A percentile compares a stretch with the other conserved stretches of the same genome.
Evolutionary conservation across 129 eudicot species (phyloP).

Genomic region (Lactuca sativa): DNA sequence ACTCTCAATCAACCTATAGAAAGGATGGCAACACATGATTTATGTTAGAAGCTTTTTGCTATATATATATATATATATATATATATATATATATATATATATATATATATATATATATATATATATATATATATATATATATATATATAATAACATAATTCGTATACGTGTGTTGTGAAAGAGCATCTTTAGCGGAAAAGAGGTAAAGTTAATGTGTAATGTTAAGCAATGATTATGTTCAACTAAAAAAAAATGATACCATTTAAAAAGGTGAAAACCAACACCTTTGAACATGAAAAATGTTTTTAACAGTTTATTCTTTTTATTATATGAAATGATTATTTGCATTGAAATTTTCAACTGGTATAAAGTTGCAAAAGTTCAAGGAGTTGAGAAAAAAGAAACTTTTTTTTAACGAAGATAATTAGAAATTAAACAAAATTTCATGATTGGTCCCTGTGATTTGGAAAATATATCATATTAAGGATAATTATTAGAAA

Average conservation of each 20-base stretch:
- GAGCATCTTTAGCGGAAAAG: constrained; percentile 31
- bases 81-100: too few relatives aligned
- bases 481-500: too few relatives aligned
- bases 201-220: constrained; percentile 52
- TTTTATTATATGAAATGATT: constrained; percentile 19
- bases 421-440: neutral
- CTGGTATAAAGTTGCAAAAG: constrained; percentile 16
- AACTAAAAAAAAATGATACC: constrained; percentile 10
- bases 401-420: neutral
- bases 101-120: too few relatives aligned
- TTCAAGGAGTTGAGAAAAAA: neutral
- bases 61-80: too few relatives aligned
- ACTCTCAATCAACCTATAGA: too few relatives aligned
- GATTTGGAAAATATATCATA: too few relatives aligned
- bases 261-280: constrained; percentile 28
- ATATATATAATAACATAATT: neutral
- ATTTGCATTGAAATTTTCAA: constrained; percentile 16
- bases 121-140: too few relatives aligned
- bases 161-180: constrained; percentile 32
- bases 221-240: constrained; percentile 67
- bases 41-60: too few relatives aligned
- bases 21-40: too few relatives aligned
- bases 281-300: constrained; percentile 19
- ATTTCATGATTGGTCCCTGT: neutral
- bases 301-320: constrained; percentile 24